Evolutionary conservation across 2,329 filamentous ascomycete genomes (phyloP).

Genomic region (Trichoderma sp.): DNA sequence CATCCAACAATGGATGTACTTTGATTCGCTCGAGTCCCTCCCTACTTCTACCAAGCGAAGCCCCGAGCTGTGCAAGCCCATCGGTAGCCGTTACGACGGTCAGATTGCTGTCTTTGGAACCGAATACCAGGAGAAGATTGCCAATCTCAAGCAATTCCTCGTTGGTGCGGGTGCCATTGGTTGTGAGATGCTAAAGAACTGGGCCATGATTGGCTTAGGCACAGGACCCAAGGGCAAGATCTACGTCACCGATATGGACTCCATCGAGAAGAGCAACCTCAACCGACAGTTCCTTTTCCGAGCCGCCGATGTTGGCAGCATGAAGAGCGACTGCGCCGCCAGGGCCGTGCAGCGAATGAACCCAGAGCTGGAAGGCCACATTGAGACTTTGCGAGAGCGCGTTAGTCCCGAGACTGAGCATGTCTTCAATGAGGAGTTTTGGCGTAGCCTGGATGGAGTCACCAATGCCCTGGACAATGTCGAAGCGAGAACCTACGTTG

Average conservation of each 20-base stretch:
- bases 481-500: conserved; percentile 93
- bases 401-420: conserved; percentile 91
- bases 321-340: conserved; percentile 96
- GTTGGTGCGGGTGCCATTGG: conserved; percentile 97
- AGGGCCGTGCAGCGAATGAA: conserved; percentile 94
- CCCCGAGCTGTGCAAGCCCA: conserved; percentile 84
- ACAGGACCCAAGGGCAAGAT: conserved; percentile 88
- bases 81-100: conserved; percentile 86
- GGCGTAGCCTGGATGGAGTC: conserved; percentile 82
- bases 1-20: conserved; percentile 95
- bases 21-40: conserved; percentile 95
- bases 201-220: conserved; percentile 96
- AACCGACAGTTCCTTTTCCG: conserved; percentile 98
- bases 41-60: conserved; percentile 73
- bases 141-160: conserved; percentile 87
- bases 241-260: conserved; percentile 94
- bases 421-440: conserved; percentile 93
- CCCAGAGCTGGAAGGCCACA: conserved; percentile 84
- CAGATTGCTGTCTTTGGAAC: conserved; percentile 95
- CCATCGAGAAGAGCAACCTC: conserved; percentile 97
- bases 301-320: conserved; percentile 85
- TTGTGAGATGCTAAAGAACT: conserved; percentile 99
- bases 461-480: conserved; percentile 98
- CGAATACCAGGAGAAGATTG: conserved; percentile 91
- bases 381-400: conserved; percentile 81